Evolutionary conservation across 1,139 yeast genomes (phyloP), one percentile per base, ranked within the genome.

Genomic region (Debaryomyces sp.): DNA sequence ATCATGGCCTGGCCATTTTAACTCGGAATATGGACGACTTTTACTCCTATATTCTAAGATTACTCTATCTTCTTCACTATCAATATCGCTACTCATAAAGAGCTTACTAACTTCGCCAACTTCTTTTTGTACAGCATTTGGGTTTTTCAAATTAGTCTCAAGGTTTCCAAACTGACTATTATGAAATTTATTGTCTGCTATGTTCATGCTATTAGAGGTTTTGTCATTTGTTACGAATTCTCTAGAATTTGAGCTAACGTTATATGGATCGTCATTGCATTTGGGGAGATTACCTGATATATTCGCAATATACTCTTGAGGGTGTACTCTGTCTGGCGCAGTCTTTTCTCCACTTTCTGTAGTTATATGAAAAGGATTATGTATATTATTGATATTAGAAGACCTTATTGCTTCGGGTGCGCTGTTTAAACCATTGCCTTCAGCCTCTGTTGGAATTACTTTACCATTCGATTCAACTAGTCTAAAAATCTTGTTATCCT

Each of bases 1-100:
- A 40, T 40, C 27, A 40, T 40, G 36, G 6, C 43, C 43, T n/a
- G 43, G 43, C 43, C 43, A 40, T 21, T 30, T 40, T 12, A 40
- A 8, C n/a, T 30, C 36, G 3, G 35, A 32, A 13, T 15, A 17
- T 32, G 17, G 21, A 6, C 18, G 17, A 5, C 18, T 32, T 12
- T 32, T 32, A 32, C 18, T 13, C 13, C 35, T 32, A 32, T 13
- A 32, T 32, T 13, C 35, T 15, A 32, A 32, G 17, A 32, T 15
- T 32, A 15, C 18, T 15, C 10, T 15, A 15, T 32, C 35, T 5
- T 15, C 35, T 32, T 32, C 35, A 15, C 35, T 13, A 9, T 15
- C 35, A 32, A 13, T 17, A 32, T 32, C 21, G 21, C 35, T 32
- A 32, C 35, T 32, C 35, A 32, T 15, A 13, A 32, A 15, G 6